A percentile compares a stretch with the other conserved stretches of the same genome.
phyloP scores from a whole-genome alignment of 257 asterid genomes.

The Eucommia ulmoides region DNA sequence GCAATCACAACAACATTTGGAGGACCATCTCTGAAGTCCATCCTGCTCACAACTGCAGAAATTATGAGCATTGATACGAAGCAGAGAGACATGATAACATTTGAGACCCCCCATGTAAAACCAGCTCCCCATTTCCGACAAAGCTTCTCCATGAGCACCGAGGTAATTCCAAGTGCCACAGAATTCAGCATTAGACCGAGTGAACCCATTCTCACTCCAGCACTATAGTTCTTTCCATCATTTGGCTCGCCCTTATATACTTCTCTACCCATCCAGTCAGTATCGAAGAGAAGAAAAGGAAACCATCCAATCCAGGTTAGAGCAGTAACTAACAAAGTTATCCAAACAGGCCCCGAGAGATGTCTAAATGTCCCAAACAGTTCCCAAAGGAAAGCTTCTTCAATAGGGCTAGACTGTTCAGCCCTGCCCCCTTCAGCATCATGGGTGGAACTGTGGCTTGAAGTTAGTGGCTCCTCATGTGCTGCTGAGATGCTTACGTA shows the following conservation, averaged over 20 bases:
- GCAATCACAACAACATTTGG: constrained; percentile 61
- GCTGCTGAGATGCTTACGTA: constrained; percentile 56
- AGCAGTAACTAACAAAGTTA: constrained; percentile 62
- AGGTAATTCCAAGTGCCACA: constrained; percentile 77
- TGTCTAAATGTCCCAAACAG: constrained; percentile 57
- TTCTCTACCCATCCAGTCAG: constrained; percentile 96
- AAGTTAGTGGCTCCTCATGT: constrained; percentile 41
- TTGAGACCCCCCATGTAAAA: constrained; percentile 82
- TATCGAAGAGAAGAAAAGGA: constrained; percentile 69
- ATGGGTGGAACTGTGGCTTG: constrained; percentile 16
- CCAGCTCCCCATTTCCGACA: constrained; percentile 86
- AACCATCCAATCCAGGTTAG: constrained; percentile 90
- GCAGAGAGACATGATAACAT: constrained; percentile 53
- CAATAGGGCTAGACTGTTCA: constrained; percentile 29
- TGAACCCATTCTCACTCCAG: constrained; percentile 85
- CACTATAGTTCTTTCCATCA: constrained; percentile 43
- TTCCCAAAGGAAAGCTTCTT: constrained; percentile 78
- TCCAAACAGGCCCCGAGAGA: constrained; percentile 62
- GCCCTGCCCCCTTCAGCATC: constrained; percentile 31
- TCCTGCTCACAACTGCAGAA: constrained; percentile 29
- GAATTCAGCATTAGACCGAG: constrained; percentile 76
- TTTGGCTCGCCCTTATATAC: constrained; percentile 84
- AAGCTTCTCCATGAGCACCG: constrained; percentile 74
- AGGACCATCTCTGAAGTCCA: constrained; percentile 34
- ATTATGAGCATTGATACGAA: constrained; percentile 59